A percentile compares a stretch with the other conserved stretches of the same genome.
Conservation (phyloP, 108 stramenopile genomes). For the Conticribra guillardii region DNA sequence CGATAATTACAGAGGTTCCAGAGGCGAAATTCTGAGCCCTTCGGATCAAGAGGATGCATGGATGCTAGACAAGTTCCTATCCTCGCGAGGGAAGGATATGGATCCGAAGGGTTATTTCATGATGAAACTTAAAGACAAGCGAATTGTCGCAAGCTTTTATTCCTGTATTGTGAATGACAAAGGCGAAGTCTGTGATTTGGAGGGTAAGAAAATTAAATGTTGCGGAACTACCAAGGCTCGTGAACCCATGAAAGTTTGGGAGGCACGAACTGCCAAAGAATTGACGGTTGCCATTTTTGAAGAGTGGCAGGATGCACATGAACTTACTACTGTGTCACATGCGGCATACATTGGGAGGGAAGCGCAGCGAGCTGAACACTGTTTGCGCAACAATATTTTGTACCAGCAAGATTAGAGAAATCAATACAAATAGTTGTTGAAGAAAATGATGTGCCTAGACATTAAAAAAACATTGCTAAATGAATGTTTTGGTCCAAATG, state of each 20-base stretch:
- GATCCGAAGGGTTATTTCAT: constrained; percentile 64
- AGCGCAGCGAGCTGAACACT: constrained; percentile 58
- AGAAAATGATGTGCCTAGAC: too few relatives aligned
- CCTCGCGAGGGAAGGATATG: constrained; percentile 44
- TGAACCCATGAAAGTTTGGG: constrained; percentile 51
- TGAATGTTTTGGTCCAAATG: too few relatives aligned
- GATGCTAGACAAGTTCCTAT: constrained; percentile 50
- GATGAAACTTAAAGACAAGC: constrained; percentile 35
- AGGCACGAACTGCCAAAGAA: constrained; percentile 66
- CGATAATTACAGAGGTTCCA: background rate
- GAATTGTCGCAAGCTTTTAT: constrained; percentile 48
- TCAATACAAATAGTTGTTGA: too few relatives aligned
- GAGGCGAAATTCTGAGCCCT: background rate
- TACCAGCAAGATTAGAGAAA: constrained; percentile 64
- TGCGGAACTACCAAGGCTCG: constrained; percentile 29
- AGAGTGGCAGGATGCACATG: constrained; percentile 43
- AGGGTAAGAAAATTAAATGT: constrained; percentile 55
- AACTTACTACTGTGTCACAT: constrained; percentile 51
- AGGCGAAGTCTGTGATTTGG: constrained; percentile 61
- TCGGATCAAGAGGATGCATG: constrained; percentile 9
- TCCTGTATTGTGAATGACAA: constrained; percentile 63
- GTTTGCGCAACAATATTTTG: constrained; percentile 30
- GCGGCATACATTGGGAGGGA: constrained; percentile 65
- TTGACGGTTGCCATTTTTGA: constrained; percentile 55
- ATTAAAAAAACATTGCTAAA: too few relatives aligned